Conservation (phyloP, 495 filamentous ascomycete genomes). For the Aspergillus bridgeri region DNA sequence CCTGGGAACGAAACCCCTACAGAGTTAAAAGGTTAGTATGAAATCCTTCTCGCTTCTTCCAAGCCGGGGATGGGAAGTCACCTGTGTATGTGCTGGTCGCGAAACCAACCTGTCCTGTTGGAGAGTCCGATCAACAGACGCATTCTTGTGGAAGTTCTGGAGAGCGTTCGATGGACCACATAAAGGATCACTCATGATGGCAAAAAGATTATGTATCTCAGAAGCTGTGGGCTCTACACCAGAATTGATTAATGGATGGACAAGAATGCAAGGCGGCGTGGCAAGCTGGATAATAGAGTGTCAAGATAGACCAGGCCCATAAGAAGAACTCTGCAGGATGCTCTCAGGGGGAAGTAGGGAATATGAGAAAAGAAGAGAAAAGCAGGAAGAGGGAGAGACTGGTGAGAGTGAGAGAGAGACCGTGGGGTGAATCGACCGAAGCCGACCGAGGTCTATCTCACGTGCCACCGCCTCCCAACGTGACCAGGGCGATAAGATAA, state of each 20-base stretch:
- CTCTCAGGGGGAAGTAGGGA: neutral
- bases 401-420: neutral
- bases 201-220: constrained; percentile 1
- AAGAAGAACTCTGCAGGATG: neutral
- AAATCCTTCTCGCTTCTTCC: neutral
- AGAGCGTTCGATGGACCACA: constrained; percentile 90
- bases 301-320: neutral
- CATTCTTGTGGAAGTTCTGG: constrained; percentile 80
- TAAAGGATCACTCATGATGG: constrained; percentile 71
- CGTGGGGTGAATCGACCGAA: constrained; percentile 18
- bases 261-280: neutral
- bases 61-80: constrained; percentile 22
- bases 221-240: neutral
- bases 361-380: neutral
- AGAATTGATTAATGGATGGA: neutral
- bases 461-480: constrained; percentile 9
- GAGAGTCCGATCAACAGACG: constrained; percentile 69
- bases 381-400: constrained; percentile 1
- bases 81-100: constrained; percentile 54
- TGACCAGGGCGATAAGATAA: constrained; percentile 40
- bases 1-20: constrained; percentile 63
- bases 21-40: constrained; percentile 17
- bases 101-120: constrained; percentile 76
- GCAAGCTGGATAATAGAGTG: no score
- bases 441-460: constrained; percentile 32